These are phyloP conservation scores for Saccharomycopsis sp. DNA, from an alignment of 805 yeast species.

Conservation along the genomic window DNA sequence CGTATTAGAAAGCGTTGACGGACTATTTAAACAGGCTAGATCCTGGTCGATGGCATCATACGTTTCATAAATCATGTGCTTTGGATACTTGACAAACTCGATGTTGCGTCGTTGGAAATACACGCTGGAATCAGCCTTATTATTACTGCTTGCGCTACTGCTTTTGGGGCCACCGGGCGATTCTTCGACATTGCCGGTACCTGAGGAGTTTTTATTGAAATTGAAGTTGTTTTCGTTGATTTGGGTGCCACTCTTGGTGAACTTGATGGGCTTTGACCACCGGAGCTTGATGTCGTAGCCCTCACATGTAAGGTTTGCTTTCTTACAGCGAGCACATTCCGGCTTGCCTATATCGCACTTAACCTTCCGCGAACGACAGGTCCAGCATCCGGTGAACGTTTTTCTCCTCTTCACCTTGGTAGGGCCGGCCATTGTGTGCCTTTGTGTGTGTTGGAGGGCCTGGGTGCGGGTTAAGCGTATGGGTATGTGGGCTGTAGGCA, in stretches of 20 bases:
- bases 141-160: constrained; percentile 3
- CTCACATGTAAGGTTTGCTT: constrained; percentile 62
- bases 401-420: constrained; percentile 41
- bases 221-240: constrained; percentile 23
- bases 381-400: constrained; percentile 84
- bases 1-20: constrained; percentile 33
- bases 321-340: constrained; percentile 60
- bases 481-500: neutral
- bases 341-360: constrained; percentile 75
- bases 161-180: constrained; percentile 7
- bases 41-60: constrained; percentile 81
- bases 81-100: constrained; percentile 68
- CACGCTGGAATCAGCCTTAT: neutral
- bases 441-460: neutral
- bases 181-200: constrained; percentile 7
- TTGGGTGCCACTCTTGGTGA: constrained; percentile 41
- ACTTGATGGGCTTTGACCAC: constrained; percentile 57
- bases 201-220: constrained; percentile 16
- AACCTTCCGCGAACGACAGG: constrained; percentile 75
- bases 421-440: neutral
- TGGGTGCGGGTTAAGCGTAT: neutral
- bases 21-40: constrained; percentile 48
- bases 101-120: constrained; percentile 65
- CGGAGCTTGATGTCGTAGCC: constrained; percentile 79
- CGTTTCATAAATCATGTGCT: constrained; percentile 49